phyloP scores from a whole-genome alignment of 2,329 filamentous ascomycete genomes.

The Sporothrix pallida region DNA sequence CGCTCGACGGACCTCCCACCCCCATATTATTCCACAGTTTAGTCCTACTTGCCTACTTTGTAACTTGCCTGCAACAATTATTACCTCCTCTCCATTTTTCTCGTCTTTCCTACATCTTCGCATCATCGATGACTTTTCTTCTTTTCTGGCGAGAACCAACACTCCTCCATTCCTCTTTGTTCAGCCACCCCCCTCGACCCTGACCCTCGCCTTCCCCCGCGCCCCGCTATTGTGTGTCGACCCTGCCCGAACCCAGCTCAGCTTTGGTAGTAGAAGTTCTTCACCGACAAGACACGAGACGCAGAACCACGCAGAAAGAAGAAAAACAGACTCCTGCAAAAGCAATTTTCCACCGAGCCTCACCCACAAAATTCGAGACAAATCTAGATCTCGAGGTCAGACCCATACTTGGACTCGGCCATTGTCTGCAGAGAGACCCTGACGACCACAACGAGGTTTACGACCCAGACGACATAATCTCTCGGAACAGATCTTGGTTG shows the following conservation, averaged over 20 bases:
- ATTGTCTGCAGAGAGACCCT: neutral
- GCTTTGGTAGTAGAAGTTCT: neutral
- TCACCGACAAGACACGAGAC: neutral
- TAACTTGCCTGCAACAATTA: no score
- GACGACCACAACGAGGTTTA: neutral
- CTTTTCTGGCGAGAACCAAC: no score
- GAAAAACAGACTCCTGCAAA: neutral
- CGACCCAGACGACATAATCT: neutral
- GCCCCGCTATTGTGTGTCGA: conserved; percentile 8
- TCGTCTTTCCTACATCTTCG: neutral
- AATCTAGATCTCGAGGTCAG: neutral
- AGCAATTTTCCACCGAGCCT: conserved; percentile 12
- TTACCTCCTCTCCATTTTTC: neutral
- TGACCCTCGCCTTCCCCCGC: neutral
- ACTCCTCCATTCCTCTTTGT: neutral
- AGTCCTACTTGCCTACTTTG: neutral
- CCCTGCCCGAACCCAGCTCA: neutral
- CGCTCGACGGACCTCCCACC: neutral
- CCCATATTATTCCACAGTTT: neutral
- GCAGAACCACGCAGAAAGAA: neutral
- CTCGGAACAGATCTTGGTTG: no score
- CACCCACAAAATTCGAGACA: neutral
- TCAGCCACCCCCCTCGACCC: conserved; percentile 5
- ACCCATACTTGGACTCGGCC: neutral
- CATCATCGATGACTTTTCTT: conserved; percentile 12